phyloP scores from a whole-genome alignment of 768 basidiomycete species.

The Tylopilus subfusipes region DNA sequence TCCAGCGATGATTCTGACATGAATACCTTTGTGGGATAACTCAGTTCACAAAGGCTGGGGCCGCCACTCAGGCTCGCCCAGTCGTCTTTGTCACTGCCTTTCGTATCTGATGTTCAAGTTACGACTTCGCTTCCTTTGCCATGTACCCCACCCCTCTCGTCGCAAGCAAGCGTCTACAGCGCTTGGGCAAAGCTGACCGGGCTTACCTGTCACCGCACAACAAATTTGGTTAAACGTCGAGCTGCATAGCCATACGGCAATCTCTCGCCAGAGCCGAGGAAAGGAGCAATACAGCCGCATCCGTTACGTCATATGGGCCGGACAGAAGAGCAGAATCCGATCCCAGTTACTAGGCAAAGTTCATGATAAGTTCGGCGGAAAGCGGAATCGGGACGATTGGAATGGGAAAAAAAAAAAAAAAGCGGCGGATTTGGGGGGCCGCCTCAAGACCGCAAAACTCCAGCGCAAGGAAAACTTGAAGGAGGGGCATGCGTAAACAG shows the following conservation, averaged over 20 bases:
- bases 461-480: too few species aligned
- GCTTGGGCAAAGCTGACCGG: not conserved
- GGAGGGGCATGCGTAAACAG: not conserved
- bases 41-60: not conserved
- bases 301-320: too few species aligned
- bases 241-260: not conserved
- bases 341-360: too few species aligned
- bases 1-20: not conserved
- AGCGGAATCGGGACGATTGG: conserved; percentile 1
- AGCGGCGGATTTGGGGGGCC: not conserved
- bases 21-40: not conserved
- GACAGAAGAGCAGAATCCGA: conserved; percentile 13
- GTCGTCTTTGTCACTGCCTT: not conserved
- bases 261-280: not conserved
- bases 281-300: not conserved
- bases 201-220: not conserved
- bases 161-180: not conserved
- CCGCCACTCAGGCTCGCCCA: not conserved
- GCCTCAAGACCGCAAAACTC: conserved; percentile 4
- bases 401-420: too few species aligned
- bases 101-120: not conserved
- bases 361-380: too few species aligned
- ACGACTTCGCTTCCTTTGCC: not conserved
- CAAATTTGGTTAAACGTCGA: not conserved
- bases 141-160: not conserved